Base-by-base conservation (phyloP, 2,329 filamentous ascomycete species). In the Leptoxyphium fumago region DNA sequence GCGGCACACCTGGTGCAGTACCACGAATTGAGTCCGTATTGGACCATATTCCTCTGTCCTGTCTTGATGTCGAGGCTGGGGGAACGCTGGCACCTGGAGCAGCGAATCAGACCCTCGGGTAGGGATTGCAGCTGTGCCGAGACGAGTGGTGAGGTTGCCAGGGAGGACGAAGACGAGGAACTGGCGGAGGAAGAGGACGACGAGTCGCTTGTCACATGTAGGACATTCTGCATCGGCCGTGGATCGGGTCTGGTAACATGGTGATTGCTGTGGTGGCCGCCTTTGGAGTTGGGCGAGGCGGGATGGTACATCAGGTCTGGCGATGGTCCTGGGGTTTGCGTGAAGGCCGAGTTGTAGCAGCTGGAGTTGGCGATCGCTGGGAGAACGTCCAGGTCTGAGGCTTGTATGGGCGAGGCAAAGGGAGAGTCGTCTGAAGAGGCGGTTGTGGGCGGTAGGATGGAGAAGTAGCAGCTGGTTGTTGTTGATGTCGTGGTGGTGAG, bases 1-100 rank as follows among this genome's bases (percentile, higher is more conserved):
- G 44, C 51, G 30, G 61, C 60, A 45, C 60, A 63, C 21, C 61
- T 51, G 13, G 45, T 53, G 53, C 61, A 63, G 51, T 63, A 63
- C 52, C 57, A 63, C 29, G 55, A 52, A 39, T 63, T 63, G 14
- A 62, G 50, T 9, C 61, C 61, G 39, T 62, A 63, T 10, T 52
- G 50, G 13, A 62, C 46, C 61, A 63, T 63, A 50, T 61, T 62
- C 43, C 50, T 53, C 40, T 57, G 55, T n/a, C 58, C 58, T 5
- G 57, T 59, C 40, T 51, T 44, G 17, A 56, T 40, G 41, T 62
- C 58, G 39, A 60, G 40, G 50, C 58, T 61, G 14, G 54, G 50
- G 8, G 57, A 57, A 21, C 61, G 53, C 42, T 61, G 59, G 45
- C 61, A 63, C 41, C 61, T 46, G 14, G 61, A 63, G 44, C 61